phyloP scores from a whole-genome alignment of 352 stramenopile species.

The Phytophthora nicotianae region DNA sequence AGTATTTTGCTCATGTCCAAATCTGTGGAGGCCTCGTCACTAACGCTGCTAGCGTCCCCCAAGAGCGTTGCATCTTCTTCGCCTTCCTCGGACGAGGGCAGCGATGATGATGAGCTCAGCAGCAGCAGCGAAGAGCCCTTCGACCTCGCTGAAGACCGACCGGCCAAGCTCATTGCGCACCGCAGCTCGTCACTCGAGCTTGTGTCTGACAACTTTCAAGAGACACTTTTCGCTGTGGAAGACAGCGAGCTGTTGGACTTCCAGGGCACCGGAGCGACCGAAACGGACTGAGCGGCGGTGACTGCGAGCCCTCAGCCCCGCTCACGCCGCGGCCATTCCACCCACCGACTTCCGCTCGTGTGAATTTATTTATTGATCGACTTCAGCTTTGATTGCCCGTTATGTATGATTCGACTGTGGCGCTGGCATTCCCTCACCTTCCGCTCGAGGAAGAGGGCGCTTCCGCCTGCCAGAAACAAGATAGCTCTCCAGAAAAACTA shows the following conservation, averaged over 20 bases:
- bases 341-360: constrained; percentile 25
- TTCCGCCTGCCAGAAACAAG: constrained; percentile 24
- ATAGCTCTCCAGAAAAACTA: constrained; percentile 23
- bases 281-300: constrained; percentile 31
- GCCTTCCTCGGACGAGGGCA: constrained; percentile 51
- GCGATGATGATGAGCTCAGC: constrained; percentile 45
- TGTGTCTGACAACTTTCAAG: constrained; percentile 78
- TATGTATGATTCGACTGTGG: constrained; percentile 46
- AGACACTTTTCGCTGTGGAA: constrained; percentile 69
- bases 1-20: constrained; percentile 83
- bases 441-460: constrained; percentile 14
- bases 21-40: constrained; percentile 60
- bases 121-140: constrained; percentile 46
- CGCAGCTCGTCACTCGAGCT: constrained; percentile 59
- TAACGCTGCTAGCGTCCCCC: constrained; percentile 56
- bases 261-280: constrained; percentile 25
- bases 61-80: constrained; percentile 68
- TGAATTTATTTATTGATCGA: constrained; percentile 59
- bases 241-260: constrained; percentile 78
- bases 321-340: constrained; percentile 13
- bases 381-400: constrained; percentile 40
- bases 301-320: neutral
- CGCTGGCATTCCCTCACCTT: constrained; percentile 6
- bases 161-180: constrained; percentile 37
- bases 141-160: constrained; percentile 37